A percentile compares a stretch with the other conserved stretches of the same genome.
These are phyloP conservation scores for Paramecium sonneborni DNA, from an alignment of 73 alveolate genomes.

Conservation along the genomic window DNA sequence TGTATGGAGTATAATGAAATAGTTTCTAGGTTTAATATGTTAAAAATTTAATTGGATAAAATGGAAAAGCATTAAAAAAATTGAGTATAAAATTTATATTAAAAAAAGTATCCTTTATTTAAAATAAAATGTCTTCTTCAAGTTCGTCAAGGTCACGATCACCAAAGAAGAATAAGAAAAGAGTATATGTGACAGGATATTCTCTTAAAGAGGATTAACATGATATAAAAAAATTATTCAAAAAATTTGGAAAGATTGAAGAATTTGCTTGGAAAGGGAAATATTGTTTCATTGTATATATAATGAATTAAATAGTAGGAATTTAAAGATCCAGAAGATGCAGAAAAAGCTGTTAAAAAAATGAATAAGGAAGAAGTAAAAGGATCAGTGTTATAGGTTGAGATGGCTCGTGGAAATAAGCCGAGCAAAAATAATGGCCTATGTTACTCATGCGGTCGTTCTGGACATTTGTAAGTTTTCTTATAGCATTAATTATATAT, in stretches of 20 bases:
- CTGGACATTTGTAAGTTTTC: constrained; percentile 47
- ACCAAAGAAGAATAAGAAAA: constrained; percentile 40
- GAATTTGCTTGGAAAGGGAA: constrained; percentile 59
- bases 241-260: constrained; percentile 50
- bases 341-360: constrained; percentile 49
- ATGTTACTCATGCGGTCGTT: constrained; percentile 41
- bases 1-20: constrained; percentile 20
- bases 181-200: constrained; percentile 59
- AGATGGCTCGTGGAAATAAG: constrained; percentile 57
- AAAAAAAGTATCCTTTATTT: constrained; percentile 55
- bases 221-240: constrained; percentile 30
- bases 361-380: constrained; percentile 53
- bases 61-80: constrained; percentile 32
- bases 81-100: background rate
- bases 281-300: constrained; percentile 43
- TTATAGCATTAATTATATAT: background rate
- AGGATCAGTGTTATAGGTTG: constrained; percentile 46
- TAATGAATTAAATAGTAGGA: constrained; percentile 2
- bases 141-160: constrained; percentile 54
- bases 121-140: constrained; percentile 30
- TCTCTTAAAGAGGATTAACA: constrained; percentile 57
- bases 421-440: constrained; percentile 51
- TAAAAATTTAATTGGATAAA: background rate
- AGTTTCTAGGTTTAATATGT: background rate
- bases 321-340: constrained; percentile 49